Evolutionary conservation across 352 stramenopile genomes (phyloP), one percentile per base, ranked within the genome.

Genomic region (Pythium plurisporium): DNA sequence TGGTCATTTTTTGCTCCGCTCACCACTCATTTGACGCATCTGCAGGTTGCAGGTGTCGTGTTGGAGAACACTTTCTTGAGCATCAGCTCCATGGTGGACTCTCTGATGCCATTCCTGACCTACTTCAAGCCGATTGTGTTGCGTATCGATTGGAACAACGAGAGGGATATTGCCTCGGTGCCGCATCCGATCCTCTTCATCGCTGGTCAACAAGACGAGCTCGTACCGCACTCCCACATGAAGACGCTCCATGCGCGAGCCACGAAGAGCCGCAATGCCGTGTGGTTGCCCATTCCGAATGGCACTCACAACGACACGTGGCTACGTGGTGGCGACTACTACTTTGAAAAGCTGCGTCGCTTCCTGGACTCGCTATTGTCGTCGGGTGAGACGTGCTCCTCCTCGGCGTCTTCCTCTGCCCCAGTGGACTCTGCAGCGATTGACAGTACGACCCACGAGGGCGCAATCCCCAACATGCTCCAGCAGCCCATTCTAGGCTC

Each of bases 281-380:
- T 92, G 23, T 94, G 94, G 72, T 74, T 86, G 37, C 62, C 70
- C 2, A 80, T 98, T 9, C 73, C 87, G n/a, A 76, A 90, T 10
- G 94, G 94, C 5, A 98, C 89, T 3, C 94, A 98, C 68, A 98
- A 98, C 62, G 92, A 98, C 72, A 96, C 89, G 33, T 98, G 89
- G 90, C 62, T 97, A 27, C 78, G 90, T 40, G 92, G 94, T 17
- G 91, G 91, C 6, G 68, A 84, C 37, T 73, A 73, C 36, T 98
- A 98, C 75, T 95, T 88, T 70, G 72, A 82, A 0, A 59, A 79
- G 30, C 46, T 95, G 33, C 69, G 69, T 5, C 34, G 66, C 19
- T 97, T 97, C 44, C 54, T 97, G 41, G 68, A 82, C 37, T 51
- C 55, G 5, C 59, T 89, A 26, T 34, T 38, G 37, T 29, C 45